These are phyloP conservation scores for Flammula alnicola DNA, from an alignment of 1,284 basidiomycete genomes.

Conservation along the genomic window DNA sequence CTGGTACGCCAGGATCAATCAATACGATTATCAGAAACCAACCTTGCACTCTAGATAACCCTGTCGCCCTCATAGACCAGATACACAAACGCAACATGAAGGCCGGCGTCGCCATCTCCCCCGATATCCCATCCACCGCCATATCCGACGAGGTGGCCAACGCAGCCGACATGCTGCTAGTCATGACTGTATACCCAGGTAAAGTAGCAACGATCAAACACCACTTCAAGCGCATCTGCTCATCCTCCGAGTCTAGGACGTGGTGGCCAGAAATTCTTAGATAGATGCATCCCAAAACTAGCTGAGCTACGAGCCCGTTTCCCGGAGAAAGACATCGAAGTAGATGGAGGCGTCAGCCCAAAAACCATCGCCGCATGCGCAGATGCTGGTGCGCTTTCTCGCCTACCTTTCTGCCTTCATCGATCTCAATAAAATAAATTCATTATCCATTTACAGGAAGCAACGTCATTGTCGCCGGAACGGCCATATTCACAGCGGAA, in stretches of 20 bases:
- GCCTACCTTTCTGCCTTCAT: neutral
- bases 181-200: conserved; percentile 98
- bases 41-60: conserved; percentile 59
- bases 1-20: conserved; percentile 58
- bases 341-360: conserved; percentile 96
- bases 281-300: conserved; percentile 92
- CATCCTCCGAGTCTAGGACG: too few species aligned
- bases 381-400: conserved; percentile 71
- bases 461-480: conserved; percentile 98
- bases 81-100: conserved; percentile 85
- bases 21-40: conserved; percentile 2
- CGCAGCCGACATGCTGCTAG: conserved; percentile 90
- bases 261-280: conserved; percentile 97
- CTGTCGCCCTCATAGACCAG: conserved; percentile 72
- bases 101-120: conserved; percentile 93
- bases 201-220: conserved; percentile 20
- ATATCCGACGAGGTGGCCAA: conserved; percentile 85
- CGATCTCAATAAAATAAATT: neutral
- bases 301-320: conserved; percentile 91
- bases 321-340: conserved; percentile 93
- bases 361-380: conserved; percentile 91
- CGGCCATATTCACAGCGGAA: conserved; percentile 88
- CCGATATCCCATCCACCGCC: conserved; percentile 84
- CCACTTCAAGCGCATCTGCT: conserved; percentile 1
- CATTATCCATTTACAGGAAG: conserved; percentile 61